Percentiles rank a stretch among this genome's conserved stretches.
phyloP scores from a whole-genome alignment of 1,284 basidiomycete species.

The Sphagnurus paluster region DNA sequence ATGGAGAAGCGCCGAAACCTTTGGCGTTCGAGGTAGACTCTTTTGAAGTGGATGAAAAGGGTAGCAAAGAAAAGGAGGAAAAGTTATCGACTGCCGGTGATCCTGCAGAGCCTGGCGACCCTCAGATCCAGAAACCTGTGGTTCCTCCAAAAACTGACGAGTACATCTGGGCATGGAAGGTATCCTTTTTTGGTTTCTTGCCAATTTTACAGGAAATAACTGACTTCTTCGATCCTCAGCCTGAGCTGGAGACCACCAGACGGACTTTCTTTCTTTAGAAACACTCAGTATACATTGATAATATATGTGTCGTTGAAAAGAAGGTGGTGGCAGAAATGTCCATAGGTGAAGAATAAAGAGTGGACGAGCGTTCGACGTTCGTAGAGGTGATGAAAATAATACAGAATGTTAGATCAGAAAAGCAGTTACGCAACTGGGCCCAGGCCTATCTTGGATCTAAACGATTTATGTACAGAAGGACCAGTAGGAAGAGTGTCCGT shows the following conservation, averaged over 20 bases:
- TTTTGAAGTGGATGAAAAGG: slow-evolving; percentile 34
- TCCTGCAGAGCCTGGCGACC: slow-evolving; percentile 13
- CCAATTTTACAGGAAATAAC: neutral
- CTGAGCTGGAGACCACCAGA: slow-evolving; percentile 75
- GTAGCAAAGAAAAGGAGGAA: slow-evolving; percentile 20
- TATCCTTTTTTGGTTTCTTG: slow-evolving; percentile 31
- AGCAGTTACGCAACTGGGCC: too few relatives aligned
- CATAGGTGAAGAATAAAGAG: neutral
- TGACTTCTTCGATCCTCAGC: slow-evolving; percentile 39
- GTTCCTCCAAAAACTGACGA: slow-evolving; percentile 66
- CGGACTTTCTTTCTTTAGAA: slow-evolving; percentile 76
- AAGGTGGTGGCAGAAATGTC: neutral
- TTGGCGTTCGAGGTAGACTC: slow-evolving; percentile 61
- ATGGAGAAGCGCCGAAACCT: slow-evolving; percentile 58
- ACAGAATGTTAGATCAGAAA: too few relatives aligned
- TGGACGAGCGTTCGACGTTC: neutral
- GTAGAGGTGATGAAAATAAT: neutral
- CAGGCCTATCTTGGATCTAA: neutral
- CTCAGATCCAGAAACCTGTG: slow-evolving; percentile 16
- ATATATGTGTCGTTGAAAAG: neutral
- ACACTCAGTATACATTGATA: neutral
- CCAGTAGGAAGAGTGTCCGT: slow-evolving; percentile 22
- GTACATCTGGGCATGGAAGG: slow-evolving; percentile 82
- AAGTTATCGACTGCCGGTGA: slow-evolving; percentile 10
- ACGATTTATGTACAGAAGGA: slow-evolving; percentile 11